Conservation (phyloP, 371 early-diverging fungal species). For the Parasitella parasitica region DNA sequence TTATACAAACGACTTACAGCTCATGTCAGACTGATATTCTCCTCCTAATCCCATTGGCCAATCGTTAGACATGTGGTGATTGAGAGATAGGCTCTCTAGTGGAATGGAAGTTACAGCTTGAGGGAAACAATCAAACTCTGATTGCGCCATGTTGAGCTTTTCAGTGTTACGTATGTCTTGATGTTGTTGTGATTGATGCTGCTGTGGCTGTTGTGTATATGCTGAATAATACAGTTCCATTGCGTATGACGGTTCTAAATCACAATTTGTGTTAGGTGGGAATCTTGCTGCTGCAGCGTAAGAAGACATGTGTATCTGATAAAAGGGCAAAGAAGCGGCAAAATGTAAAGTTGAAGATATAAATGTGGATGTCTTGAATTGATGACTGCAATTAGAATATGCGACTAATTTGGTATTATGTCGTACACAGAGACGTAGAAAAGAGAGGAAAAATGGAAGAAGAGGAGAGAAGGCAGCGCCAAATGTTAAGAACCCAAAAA, state of each 20-base stretch:
- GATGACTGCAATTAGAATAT: neutral
- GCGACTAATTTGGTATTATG: neutral
- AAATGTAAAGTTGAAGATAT: neutral
- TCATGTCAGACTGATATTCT: neutral
- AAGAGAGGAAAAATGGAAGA: neutral
- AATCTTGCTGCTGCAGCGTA: neutral
- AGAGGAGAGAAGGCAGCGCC: slow-evolving; percentile 2
- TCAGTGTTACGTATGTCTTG: neutral
- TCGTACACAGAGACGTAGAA: neutral
- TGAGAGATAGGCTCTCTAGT: slow-evolving; percentile 11
- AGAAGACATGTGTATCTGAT: too few relatives aligned
- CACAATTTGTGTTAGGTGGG: neutral
- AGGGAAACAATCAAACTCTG: neutral
- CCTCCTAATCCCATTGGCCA: slow-evolving; percentile 2
- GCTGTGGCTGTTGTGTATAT: neutral
- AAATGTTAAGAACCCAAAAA: neutral
- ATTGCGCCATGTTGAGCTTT: neutral
- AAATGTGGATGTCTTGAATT: neutral
- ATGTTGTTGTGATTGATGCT: neutral
- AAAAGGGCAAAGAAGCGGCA: neutral
- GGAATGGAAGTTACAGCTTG: slow-evolving; percentile 1
- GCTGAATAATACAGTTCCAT: neutral
- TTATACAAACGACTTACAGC: neutral
- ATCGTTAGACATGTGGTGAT: neutral
- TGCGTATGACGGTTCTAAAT: neutral